Base-by-base conservation (phyloP, 306 rosid species). In the Cyamopsis tetragonoloba region DNA sequence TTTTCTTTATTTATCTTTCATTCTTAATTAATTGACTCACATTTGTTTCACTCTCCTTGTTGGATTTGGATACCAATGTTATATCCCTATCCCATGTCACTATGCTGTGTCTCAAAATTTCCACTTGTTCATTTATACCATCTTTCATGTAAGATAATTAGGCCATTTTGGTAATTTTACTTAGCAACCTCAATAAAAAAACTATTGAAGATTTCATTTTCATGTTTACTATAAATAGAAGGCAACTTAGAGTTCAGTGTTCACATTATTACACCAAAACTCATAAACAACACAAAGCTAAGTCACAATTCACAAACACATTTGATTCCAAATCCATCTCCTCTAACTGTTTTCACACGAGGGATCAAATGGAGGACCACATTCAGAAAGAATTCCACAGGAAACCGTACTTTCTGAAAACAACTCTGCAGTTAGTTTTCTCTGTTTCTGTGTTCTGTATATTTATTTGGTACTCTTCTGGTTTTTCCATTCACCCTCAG, bases 401-500 rank as follows among this genome's bases (percentile, higher is more conserved):
- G 39, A 39, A n/a, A 34, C 51, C 34, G 22, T 48, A n/a, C n/a
- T n/a, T 77, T n/a, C 61, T 85, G 66, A 74, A 30, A 41, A 80
- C 73, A 77, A 71, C 26, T 63, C 4, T 61, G 55, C 79, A 67
- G 72, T 28, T 74, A 53, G 62, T 65, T 53, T 4, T 79, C 65
- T 68, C 81, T 19, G 64, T 81, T 35, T 85, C 82, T 59, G 26
- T 72, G 14, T 73, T 87, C 41, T 73, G 78, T 26, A 27, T 79
- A 27, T 51, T 74, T 48, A 6, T 77, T 44, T 79, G 81, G 77
- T 79, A 74, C 72, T 77, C 77, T 19, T 68, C 70, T 9, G 72
- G 82, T 39, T 66, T 77, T 55, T 76, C 77, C 62, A 50, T 62
- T 10, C 72, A 73, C 28, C 80, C 88, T 18, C 68, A 86, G 43